phyloP scores from a whole-genome alignment of 352 stramenopile species.

The Globisporangium yorkense region DNA sequence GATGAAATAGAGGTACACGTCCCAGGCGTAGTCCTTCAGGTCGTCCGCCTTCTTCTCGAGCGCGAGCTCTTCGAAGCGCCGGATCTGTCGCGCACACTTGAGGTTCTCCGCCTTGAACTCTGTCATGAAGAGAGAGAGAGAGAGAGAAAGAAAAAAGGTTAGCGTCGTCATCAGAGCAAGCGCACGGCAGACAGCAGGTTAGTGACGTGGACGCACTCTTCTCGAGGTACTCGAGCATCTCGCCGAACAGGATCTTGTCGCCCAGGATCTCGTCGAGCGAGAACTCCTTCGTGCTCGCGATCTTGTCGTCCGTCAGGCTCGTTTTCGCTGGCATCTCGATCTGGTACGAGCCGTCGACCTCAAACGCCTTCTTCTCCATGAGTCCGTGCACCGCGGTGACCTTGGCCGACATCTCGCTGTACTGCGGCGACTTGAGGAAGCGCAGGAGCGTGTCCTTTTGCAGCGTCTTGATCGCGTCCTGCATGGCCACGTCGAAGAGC shows the following conservation, averaged over 20 bases:
- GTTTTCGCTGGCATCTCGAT: conserved; percentile 53
- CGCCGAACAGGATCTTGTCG: conserved; percentile 77
- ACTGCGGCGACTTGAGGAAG: conserved; percentile 75
- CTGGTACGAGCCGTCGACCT: conserved; percentile 62
- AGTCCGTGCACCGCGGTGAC: conserved; percentile 43
- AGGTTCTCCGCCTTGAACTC: conserved; percentile 85
- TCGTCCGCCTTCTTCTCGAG: conserved; percentile 60
- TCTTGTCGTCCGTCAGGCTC: conserved; percentile 53
- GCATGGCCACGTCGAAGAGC: conserved; percentile 77
- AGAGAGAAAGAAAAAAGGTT: neutral
- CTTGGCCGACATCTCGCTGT: conserved; percentile 69
- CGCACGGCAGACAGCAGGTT: neutral
- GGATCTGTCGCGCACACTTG: conserved; percentile 77
- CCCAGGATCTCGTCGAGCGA: conserved; percentile 76
- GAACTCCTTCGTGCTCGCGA: conserved; percentile 42
- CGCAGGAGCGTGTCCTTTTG: conserved; percentile 77
- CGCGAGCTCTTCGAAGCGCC: conserved; percentile 71
- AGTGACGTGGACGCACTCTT: conserved; percentile 46
- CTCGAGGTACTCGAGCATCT: conserved; percentile 84
- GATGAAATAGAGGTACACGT: conserved; percentile 82
- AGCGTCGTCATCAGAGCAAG: neutral
- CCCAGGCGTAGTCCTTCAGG: conserved; percentile 78
- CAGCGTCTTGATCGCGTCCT: conserved; percentile 81
- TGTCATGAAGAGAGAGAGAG: conserved; percentile 9
- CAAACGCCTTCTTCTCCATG: conserved; percentile 60